Evolutionary conservation across 2,329 filamentous ascomycete genomes (phyloP), one percentile per base, ranked within the genome.

Genomic region (Chaetomiaceae sp.): DNA sequence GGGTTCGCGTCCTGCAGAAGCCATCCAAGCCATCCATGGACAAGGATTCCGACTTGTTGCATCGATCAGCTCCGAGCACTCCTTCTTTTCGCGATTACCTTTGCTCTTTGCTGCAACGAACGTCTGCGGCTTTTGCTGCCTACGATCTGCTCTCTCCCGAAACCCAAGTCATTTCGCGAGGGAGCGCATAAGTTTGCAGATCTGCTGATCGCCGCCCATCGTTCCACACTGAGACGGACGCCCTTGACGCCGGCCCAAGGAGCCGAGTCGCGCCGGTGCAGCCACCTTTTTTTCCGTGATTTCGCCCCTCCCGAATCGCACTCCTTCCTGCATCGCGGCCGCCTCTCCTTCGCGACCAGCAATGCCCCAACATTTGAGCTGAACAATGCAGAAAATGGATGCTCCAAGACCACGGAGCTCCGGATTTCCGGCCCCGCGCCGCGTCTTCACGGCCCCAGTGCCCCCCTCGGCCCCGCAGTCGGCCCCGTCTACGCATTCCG

Each of bases 391-490:
- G 1, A 59, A 31, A 36, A 66, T 67, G 64, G 63, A 63, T n/a
- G 47, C 46, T 53, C 47, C 63, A 22, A 61, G 56, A 47, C 58
- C 60, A 14, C 53, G 51, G 20, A 61, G 59, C 36, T 49, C 59
- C 15, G 51, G 58, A 29, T 60, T 60, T 20, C 17, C 52, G 4
- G 55, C 52, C 33, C 65, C 64, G 58, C 60, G 66, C 60, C 61
- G 65, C 54, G 57, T 65, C 54, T 63, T 65, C 52, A 76, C 75
- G 36, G 68, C 73, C 23, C 71, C 74, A 9, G 61, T 66, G 36
- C 55, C 65, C 52, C 33, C 53, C n/a, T 47, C 61, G 38, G 49
- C 60, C 45, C 61, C 65, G 56, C 59, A 55, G 47, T 60, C 60
- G 48, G 56, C 44, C 31, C 53, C 64, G 11, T 59, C 65, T 11